Base-by-base conservation (phyloP, 225 moss, liverwort and hornwort species). In the Antitrichia curtipendula region DNA sequence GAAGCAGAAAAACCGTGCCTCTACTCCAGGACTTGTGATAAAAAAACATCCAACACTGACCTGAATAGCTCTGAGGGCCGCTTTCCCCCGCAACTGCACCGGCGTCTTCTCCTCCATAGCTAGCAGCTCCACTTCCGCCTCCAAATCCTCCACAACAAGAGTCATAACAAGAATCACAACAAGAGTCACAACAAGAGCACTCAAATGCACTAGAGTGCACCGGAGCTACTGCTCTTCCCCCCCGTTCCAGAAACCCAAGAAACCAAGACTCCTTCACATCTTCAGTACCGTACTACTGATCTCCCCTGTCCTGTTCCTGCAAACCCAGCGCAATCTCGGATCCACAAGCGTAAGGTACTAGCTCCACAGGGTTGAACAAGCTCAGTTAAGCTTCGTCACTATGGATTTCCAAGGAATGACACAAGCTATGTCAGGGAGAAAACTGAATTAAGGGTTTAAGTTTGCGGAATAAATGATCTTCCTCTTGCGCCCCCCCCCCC, bases 51-150 rank as follows among this genome's bases (percentile, higher is more conserved):
- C 49, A 74, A 45, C 50, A 89, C 91, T 81, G 47, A 93, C 93
- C 90, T 92, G 91, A 81, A 93, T 82, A 45, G 90, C 43, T 83
- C 81, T 38, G 6, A 92, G 54, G 25, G 93, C 93, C 10, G 93
- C 92, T 86, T 47, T 92, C 28, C 93, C 93, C 45, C 89, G 90
- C 86, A 93, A 84, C 82, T 25, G 77, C 62, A 91, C 82, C 69
- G 78, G 90, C 61, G 86, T 49, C 86, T 84, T 50, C 83, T 80
- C 81, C 49, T 87, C 88, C 91, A 92, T 92, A 20, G 27, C 68
- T 92, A 20, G 27, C 68, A 62, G 49, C 65, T 66, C 84, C 88
- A 62, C 61, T 13, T 36, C 22, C 56, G 13, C 45, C 66, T 66
- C 53, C 66, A 68, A 82, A 49, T 87, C 38, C 72, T 80, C 81